Conservation (phyloP, 441 rosid species). For the Aquilaria agallochum region DNA sequence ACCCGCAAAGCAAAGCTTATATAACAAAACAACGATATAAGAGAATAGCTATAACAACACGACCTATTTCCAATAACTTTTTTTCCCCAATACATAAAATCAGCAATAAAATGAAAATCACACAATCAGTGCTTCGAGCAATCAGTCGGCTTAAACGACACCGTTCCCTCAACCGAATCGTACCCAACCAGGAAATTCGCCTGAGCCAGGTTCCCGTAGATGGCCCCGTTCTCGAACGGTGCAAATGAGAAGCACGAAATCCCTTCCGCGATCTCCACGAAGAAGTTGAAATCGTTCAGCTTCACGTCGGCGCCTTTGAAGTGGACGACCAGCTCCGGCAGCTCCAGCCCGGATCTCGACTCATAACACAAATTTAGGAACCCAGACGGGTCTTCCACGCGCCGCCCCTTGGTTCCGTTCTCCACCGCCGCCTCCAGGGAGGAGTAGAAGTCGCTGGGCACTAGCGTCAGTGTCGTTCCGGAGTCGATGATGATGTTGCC, state of each 20-base stretch:
- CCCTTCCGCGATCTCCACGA: conserved; percentile 10
- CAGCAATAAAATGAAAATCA: no score
- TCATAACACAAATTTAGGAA: conserved; percentile 31
- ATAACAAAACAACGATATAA: no score
- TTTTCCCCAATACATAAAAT: no score
- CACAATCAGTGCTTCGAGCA: conserved; percentile 16
- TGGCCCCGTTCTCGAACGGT: neutral
- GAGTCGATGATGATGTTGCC: conserved; percentile 58
- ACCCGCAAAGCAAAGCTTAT: no score
- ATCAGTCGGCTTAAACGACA: conserved; percentile 40
- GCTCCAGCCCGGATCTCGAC: neutral
- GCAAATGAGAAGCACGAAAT: conserved; percentile 24
- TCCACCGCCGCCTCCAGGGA: conserved; percentile 25
- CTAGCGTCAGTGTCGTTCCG: conserved; percentile 33
- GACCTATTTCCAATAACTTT: no score
- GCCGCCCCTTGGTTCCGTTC: conserved; percentile 8
- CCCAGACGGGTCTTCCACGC: neutral
- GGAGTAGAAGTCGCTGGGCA: conserved; percentile 17
- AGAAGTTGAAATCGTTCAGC: conserved; percentile 19
- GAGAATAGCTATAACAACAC: no score
- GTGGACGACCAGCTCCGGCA: conserved; percentile 34
- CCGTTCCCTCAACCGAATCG: conserved; percentile 17
- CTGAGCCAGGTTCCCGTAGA: conserved; percentile 45
- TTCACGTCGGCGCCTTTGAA: conserved; percentile 40
- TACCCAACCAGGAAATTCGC: conserved; percentile 46